phyloP scores from a whole-genome alignment of 345 rosid genomes.

The Brassica cretica region DNA sequence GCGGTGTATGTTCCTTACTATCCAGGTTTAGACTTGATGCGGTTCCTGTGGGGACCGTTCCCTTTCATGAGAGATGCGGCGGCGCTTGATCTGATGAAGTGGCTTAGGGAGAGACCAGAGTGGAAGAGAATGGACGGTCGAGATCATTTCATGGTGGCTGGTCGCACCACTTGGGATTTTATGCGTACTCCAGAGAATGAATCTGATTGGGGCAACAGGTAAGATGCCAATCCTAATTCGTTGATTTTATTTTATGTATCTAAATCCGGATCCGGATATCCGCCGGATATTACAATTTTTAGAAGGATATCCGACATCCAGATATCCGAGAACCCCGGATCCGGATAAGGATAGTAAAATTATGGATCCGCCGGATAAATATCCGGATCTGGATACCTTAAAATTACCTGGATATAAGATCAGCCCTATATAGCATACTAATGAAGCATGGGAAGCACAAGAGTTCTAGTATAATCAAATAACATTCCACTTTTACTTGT shows the following conservation, averaged over 20 bases:
- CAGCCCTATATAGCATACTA: background rate
- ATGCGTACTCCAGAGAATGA: slow-evolving; percentile 53
- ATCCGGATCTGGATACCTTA: too few species aligned
- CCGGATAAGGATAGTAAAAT: too few species aligned
- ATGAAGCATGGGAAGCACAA: background rate
- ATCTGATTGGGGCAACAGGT: slow-evolving; percentile 73
- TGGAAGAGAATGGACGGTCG: slow-evolving; percentile 69
- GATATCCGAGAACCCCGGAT: too few species aligned
- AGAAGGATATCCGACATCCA: too few species aligned
- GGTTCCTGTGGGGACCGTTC: slow-evolving; percentile 62
- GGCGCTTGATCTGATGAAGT: slow-evolving; percentile 53
- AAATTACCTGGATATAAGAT: too few species aligned
- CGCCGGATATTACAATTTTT: too few species aligned
- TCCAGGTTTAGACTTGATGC: slow-evolving; percentile 71
- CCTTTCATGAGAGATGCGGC: slow-evolving; percentile 55
- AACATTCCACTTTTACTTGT: background rate
- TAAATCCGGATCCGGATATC: too few species aligned
- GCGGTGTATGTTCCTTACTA: slow-evolving; percentile 78
- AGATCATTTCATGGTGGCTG: slow-evolving; percentile 89
- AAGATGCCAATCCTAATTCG: background rate
- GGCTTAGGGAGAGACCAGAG: slow-evolving; percentile 65
- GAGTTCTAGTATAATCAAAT: background rate
- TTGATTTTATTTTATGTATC: too few species aligned
- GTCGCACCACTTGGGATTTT: slow-evolving; percentile 86
- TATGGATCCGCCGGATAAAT: too few species aligned